A percentile compares a stretch with the other conserved stretches of the same genome.
These are phyloP conservation scores for Pleurotus cornucopiae DNA, from an alignment of 768 basidiomycete species.

Conservation along the genomic window DNA sequence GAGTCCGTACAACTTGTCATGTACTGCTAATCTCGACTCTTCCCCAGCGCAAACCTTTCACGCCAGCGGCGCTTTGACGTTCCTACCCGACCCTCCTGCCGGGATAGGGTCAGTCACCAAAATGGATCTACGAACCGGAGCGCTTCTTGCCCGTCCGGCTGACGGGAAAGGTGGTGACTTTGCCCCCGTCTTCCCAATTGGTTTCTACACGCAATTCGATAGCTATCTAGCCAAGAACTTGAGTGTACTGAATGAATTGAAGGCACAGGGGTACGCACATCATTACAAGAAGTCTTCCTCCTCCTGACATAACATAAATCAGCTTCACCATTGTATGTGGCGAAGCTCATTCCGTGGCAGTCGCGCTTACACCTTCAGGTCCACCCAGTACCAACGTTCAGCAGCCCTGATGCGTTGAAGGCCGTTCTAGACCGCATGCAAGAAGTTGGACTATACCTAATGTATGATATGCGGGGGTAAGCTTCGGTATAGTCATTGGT, in stretches of 20 bases:
- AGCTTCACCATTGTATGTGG: constrained; percentile 38
- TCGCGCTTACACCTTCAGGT: constrained; percentile 39
- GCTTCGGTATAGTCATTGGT: constrained; percentile 11
- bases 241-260: constrained; percentile 50
- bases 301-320: background rate
- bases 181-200: constrained; percentile 63
- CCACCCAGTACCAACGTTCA: constrained; percentile 68
- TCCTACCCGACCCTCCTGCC: constrained; percentile 42
- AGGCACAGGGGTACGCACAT: constrained; percentile 46
- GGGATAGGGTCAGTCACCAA: constrained; percentile 56
- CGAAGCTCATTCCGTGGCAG: constrained; percentile 10
- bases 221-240: constrained; percentile 50
- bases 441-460: constrained; percentile 62
- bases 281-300: background rate
- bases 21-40: constrained; percentile 31
- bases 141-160: constrained; percentile 45
- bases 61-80: constrained; percentile 40
- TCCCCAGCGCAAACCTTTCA: constrained; percentile 35
- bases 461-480: constrained; percentile 78
- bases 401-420: constrained; percentile 53
- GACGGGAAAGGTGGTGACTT: constrained; percentile 46
- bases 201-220: constrained; percentile 67
- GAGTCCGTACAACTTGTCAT: constrained; percentile 31
- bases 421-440: constrained; percentile 68
- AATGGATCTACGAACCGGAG: constrained; percentile 59